Base-by-base conservation (phyloP, 2,329 filamentous ascomycete genomes). In the Ceratocystis cacaofunesta region DNA sequence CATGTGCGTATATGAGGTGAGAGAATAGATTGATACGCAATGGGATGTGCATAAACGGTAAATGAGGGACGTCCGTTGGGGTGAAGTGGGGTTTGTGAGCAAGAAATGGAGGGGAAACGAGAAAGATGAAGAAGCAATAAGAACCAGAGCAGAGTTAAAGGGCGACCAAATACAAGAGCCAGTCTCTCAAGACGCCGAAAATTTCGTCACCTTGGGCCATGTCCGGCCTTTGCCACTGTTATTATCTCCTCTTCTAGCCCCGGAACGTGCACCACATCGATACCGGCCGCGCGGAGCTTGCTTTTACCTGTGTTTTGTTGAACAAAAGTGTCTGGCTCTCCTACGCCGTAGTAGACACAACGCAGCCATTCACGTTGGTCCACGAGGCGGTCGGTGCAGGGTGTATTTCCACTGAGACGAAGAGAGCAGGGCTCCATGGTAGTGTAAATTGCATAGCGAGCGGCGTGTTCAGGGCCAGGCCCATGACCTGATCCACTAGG, bases 301-400 rank as follows among this genome's bases (percentile, higher is more conserved):
- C 75, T 77, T 70, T 85, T 85, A 6, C 91, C 91, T 66, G 86
- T 82, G 69, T 95, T 97, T 67, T 88, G 81, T 5, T 85, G 85
- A 19, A 97, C 90, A 75, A 97, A 99, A 41, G 85, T 96, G 71
- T 89, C 88, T 0, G 94, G 94, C 76, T 99, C 94, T 70, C 86
- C 81, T 0, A 96, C 89, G 0, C 94, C 94, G 32, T 95, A 85
- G 70, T 92, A 95, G 3, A 99, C 90, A 60, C 83, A 88, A 68
- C 80, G 82, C 65, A 96, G 88, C 52, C 80, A 84, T 0, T 75
- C 76, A 12, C 77, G 78, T 22, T 87, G 78, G 6, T 78, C 77
- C 50, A 95, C 75, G 28, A 99, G 88, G 64, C 92, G 80, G 70
- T 96, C 84, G 6, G 90, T 88, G 71, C 94, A 95, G 0, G 88